Base-by-base conservation (phyloP, 2,329 filamentous ascomycete genomes). In the Aspergillus sp. region DNA sequence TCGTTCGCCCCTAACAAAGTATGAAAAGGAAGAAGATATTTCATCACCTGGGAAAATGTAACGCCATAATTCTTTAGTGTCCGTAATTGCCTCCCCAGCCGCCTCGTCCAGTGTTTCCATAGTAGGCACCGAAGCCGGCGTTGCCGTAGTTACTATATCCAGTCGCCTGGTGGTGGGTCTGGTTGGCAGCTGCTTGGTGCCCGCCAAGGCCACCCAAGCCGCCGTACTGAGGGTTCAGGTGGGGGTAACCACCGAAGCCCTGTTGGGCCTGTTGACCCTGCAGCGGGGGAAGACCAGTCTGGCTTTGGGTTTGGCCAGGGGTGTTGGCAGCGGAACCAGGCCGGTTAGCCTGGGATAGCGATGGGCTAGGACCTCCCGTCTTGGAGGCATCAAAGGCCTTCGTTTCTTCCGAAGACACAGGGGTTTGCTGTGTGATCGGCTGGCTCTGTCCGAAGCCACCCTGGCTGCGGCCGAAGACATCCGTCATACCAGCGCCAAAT, bases 311-410 rank as follows among this genome's bases (percentile, higher is more conserved):
- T 66, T 83, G 81, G 44, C 80, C 79, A 39, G 78, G 80, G 22
- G 77, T 85, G 73, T 86, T 87, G 30, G 83, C 82, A 7, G 85
- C 84, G 38, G 85, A 87, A 42, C 83, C 84, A 39, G 85, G 85
- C 60, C 85, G 83, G 62, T 84, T 84, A 44, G 83, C 83, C 68
- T 87, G 85, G 47, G 83, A 83, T 39, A 87, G 77, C 11, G 82
- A 83, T 24, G 85, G 85, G 62, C 84, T 86, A 26, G 85, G 84
- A 11, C 84, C 82, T 43, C 78, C 80, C 48, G 76, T 73, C 74
- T 86, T 85, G 47, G 80, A 75, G 18, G 84, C 79, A 60, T 81
- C 81, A 61, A 83, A 86, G 7, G 80, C 78, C 75, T 86, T 86
- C 62, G 84, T 68, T 58, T 86, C 83, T 43, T 87, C 85, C 42